Conservation (phyloP, 495 filamentous ascomycete genomes). For the Xylona heveae region DNA sequence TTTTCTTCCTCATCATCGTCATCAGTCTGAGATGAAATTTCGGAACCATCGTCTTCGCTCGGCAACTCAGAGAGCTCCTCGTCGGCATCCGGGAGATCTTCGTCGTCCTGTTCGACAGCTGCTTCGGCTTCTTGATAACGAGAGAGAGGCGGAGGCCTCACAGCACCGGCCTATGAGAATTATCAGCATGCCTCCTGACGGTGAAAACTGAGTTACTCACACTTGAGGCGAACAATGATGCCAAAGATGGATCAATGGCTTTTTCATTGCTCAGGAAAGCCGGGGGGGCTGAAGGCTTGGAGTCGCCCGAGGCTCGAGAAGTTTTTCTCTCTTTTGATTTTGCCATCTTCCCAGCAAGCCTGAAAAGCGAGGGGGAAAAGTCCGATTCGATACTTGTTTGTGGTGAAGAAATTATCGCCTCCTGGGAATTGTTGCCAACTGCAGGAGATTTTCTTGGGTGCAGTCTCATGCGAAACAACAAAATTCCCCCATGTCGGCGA, state of each 20-base stretch:
- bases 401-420: too few relatives aligned
- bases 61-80: too few relatives aligned
- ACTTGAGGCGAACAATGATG: conserved; percentile 62
- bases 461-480: too few relatives aligned
- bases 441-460: too few relatives aligned
- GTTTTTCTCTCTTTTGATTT: conserved; percentile 15
- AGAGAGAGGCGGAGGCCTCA: not conserved
- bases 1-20: conserved; percentile 16
- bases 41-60: too few relatives aligned
- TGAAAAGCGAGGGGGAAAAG: too few relatives aligned
- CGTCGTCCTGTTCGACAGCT: not conserved
- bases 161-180: conserved; percentile 1
- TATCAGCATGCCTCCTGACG: not conserved
- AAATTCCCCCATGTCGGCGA: too few relatives aligned
- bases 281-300: conserved; percentile 8
- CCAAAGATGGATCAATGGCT: conserved; percentile 49
- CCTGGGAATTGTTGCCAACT: too few relatives aligned
- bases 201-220: conserved; percentile 25
- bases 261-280: conserved; percentile 19
- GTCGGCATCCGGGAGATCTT: not conserved
- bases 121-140: not conserved
- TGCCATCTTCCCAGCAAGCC: conserved; percentile 23
- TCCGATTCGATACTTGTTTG: too few relatives aligned
- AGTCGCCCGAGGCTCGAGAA: conserved; percentile 4
- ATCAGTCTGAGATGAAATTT: too few relatives aligned